These are phyloP conservation scores for Myxozyma neglecta DNA, from an alignment of 805 yeast genomes.

Conservation along the genomic window DNA sequence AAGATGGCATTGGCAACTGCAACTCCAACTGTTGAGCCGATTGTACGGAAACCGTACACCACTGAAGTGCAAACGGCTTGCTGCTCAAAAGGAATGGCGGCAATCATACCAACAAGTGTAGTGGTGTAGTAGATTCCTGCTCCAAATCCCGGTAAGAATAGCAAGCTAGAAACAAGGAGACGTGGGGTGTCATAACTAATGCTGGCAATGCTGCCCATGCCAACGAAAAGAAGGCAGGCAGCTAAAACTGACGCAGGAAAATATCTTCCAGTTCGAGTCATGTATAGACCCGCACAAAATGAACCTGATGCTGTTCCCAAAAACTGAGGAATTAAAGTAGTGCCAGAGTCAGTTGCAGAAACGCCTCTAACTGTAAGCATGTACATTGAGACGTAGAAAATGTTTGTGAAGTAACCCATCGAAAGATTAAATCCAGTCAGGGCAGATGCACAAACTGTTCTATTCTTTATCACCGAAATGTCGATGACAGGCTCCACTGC, in stretches of 20 bases:
- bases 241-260: conserved; percentile 48
- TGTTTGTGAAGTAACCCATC: conserved; percentile 61
- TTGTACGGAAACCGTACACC: conserved; percentile 82
- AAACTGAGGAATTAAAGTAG: conserved; percentile 54
- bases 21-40: conserved; percentile 81
- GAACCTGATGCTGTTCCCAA: conserved; percentile 69
- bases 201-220: conserved; percentile 44
- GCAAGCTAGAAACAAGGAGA: conserved; percentile 44
- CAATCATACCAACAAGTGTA: conserved; percentile 69
- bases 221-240: conserved; percentile 49
- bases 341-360: conserved; percentile 57
- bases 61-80: conserved; percentile 88
- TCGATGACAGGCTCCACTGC: conserved; percentile 71
- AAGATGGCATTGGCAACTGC: conserved; percentile 59
- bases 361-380: conserved; percentile 56
- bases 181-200: conserved; percentile 29
- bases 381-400: conserved; percentile 71
- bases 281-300: conserved; percentile 62
- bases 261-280: conserved; percentile 68
- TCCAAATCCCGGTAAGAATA: conserved; percentile 58
- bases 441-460: conserved; percentile 65
- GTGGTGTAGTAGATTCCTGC: conserved; percentile 68
- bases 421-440: conserved; percentile 69
- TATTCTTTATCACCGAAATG: conserved; percentile 52
- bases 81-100: conserved; percentile 63